Evolutionary conservation across 2,329 filamentous ascomycete species (phyloP).

Genomic region (Penicillium aurantiogriseum): DNA sequence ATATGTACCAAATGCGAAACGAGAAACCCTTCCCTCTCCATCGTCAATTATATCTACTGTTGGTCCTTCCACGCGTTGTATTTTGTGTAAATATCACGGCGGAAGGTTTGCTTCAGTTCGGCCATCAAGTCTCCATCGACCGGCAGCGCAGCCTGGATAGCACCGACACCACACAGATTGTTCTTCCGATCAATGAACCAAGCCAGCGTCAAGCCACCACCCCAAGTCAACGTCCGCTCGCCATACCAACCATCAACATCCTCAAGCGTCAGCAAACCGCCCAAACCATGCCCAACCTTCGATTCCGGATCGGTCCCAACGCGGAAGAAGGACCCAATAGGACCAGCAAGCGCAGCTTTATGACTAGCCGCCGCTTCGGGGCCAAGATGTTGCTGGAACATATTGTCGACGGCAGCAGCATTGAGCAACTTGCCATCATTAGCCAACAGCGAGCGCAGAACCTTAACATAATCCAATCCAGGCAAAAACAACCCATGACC

Average conservation of each 20-base stretch:
- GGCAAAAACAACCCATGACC: conserved; percentile 46
- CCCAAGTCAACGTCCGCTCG: conserved; percentile 47
- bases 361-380: conserved; percentile 28
- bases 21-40: too few species aligned
- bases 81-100: conserved; percentile 46
- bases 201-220: conserved; percentile 46
- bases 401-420: conserved; percentile 25
- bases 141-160: conserved; percentile 43
- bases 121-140: conserved; percentile 26
- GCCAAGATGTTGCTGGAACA: conserved; percentile 31
- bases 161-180: conserved; percentile 45
- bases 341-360: conserved; percentile 30
- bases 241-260: conserved; percentile 48
- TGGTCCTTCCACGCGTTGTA: conserved; percentile 30
- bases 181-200: conserved; percentile 54
- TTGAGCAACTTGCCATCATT: conserved; percentile 34
- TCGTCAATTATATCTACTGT: background rate
- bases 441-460: conserved; percentile 30
- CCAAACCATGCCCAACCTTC: conserved; percentile 43
- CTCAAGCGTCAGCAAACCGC: conserved; percentile 44
- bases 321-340: conserved; percentile 39
- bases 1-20: background rate
- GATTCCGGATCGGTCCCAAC: conserved; percentile 33
- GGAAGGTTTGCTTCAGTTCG: conserved; percentile 45
- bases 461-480: conserved; percentile 30